Evolutionary conservation across 1,284 basidiomycete genomes (phyloP), one percentile per base, ranked within the genome.

Genomic region (Malassezia pachydermatis): DNA sequence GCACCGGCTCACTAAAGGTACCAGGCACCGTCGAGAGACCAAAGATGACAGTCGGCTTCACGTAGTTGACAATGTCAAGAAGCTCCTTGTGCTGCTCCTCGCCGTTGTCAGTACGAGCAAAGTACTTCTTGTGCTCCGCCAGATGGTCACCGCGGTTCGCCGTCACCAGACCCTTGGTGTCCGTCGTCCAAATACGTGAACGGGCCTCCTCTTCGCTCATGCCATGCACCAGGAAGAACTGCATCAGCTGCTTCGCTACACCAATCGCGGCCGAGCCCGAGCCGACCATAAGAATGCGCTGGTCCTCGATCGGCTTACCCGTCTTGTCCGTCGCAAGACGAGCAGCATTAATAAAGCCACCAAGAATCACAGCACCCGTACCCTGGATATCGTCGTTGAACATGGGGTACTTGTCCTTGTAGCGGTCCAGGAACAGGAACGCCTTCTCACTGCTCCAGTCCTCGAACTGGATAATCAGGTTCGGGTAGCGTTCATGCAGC

Each of bases 201-300:
- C 55, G 51, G 2, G 66, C 67, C 44, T 70, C 67, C 27, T 70
- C 60, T 39, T 61, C 56, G 4, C 59, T 50, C 2, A 69, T 45
- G 22, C 67, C 68, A 32, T 65, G 59, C 25, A 54, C 42, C n/a
- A 49, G 60, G 50, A 70, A 69, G 58, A 69, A 69, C 32, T 54
- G 58, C 58, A 65, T 57, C 45, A 70, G 65, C 58, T 70, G 68
- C 58, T 64, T 65, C 20, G 62, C 68, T 14, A 70, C 66, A 54
- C 90, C 88, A 36, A 90, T 84, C 51, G 86, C 86, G 4, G 85
- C 85, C 13, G 84, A 86, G 13, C 87, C 88, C 3, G 88, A 84
- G 19, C 88, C 88, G 40, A 88, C 82, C 79, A 94, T 92, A 36
- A 94, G 80, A 60, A 94, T 87, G 50, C 82, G 81, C 69, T 94